phyloP scores from a whole-genome alignment of 768 basidiomycete genomes.

The Leccinum subgranulosum region DNA sequence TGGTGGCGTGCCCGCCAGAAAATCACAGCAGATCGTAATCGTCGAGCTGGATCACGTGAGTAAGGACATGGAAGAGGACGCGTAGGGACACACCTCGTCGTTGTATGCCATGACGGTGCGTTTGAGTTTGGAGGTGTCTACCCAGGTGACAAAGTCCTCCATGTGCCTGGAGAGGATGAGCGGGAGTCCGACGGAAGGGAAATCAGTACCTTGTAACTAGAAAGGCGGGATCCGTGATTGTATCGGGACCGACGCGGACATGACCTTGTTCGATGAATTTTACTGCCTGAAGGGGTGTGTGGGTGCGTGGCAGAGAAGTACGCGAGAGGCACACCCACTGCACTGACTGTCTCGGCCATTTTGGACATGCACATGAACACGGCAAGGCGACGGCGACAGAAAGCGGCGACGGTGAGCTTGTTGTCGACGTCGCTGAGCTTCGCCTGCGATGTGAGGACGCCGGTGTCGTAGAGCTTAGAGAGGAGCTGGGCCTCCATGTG shows the following conservation, averaged over 20 bases:
- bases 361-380: conserved; percentile 90
- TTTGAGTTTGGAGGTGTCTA: conserved; percentile 96
- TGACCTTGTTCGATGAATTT: conserved; percentile 99
- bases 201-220: conserved; percentile 75
- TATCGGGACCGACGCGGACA: conserved; percentile 93
- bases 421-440: conserved; percentile 93
- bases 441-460: conserved; percentile 79
- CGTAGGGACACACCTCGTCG: conserved; percentile 67
- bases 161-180: conserved; percentile 60
- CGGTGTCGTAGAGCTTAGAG: conserved; percentile 96
- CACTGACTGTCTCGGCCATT: conserved; percentile 94
- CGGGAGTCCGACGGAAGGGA: neutral
- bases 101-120: conserved; percentile 95
- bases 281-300: conserved; percentile 62
- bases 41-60: conserved; percentile 62
- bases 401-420: conserved; percentile 92
- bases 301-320: conserved; percentile 4
- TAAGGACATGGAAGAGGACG: neutral
- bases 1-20: neutral
- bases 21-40: conserved; percentile 84
- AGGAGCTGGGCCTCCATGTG: conserved; percentile 85
- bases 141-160: conserved; percentile 99
- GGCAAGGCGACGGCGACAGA: conserved; percentile 87
- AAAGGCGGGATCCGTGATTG: conserved; percentile 94
- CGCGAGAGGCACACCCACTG: conserved; percentile 51